Conservation (phyloP, 768 basidiomycete genomes). For the Chalciporus chontae region DNA sequence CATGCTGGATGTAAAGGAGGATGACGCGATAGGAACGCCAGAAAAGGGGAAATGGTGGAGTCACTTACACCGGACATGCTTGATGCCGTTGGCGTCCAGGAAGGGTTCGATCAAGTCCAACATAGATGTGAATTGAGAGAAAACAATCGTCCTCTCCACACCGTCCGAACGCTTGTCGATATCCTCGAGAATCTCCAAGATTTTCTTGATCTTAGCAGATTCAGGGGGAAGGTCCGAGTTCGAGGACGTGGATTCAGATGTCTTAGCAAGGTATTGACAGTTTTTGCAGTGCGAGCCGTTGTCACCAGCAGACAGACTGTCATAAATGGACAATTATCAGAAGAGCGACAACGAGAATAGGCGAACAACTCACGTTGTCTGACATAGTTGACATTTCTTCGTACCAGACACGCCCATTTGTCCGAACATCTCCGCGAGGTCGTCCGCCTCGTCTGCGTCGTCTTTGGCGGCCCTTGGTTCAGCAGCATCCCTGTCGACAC, state of each 20-base stretch:
- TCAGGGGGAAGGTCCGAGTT: constrained; percentile 48
- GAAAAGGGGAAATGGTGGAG: background rate
- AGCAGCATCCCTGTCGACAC: constrained; percentile 70
- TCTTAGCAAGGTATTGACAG: constrained; percentile 53
- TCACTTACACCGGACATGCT: constrained; percentile 82
- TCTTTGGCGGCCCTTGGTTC: constrained; percentile 56
- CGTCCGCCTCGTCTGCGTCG: constrained; percentile 60
- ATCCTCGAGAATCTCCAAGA: constrained; percentile 65
- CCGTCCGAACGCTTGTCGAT: constrained; percentile 56
- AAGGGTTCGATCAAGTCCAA: constrained; percentile 86
- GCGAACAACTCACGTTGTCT: constrained; percentile 49
- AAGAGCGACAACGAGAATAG: background rate
- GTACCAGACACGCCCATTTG: constrained; percentile 56
- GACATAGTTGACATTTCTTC: constrained; percentile 79
- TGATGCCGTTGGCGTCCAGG: constrained; percentile 60
- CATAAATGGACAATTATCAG: background rate
- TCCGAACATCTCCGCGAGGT: constrained; percentile 70
- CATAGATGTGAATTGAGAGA: constrained; percentile 90
- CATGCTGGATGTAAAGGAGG: background rate
- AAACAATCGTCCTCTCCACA: constrained; percentile 92
- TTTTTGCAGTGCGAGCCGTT: constrained; percentile 50
- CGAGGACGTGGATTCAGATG: constrained; percentile 34
- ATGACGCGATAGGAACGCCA: background rate
- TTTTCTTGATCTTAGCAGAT: constrained; percentile 86
- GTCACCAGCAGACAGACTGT: constrained; percentile 14